Evolutionary conservation across 2,329 filamentous ascomycete species (phyloP).

Genomic region (Alternaria ventricosa): DNA sequence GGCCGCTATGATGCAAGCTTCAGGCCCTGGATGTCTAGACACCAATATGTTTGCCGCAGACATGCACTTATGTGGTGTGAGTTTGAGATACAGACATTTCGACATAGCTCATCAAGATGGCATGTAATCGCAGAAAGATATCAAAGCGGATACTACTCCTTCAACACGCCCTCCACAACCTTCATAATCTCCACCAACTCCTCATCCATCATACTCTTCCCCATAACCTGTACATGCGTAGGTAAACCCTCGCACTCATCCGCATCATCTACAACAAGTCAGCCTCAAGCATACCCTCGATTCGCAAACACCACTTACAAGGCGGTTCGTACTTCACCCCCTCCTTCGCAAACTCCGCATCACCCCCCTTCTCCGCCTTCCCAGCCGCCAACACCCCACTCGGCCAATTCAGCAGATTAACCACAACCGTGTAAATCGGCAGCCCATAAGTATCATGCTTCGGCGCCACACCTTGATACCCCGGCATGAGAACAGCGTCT

Average conservation of each 20-base stretch:
- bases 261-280: conserved; percentile 28
- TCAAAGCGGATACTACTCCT: not conserved
- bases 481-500: conserved; percentile 59
- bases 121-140: no score
- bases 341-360: conserved; percentile 42
- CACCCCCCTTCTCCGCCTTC: conserved; percentile 51
- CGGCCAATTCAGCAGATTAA: conserved; percentile 63
- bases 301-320: conserved; percentile 34
- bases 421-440: conserved; percentile 57
- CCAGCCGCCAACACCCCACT: conserved; percentile 58
- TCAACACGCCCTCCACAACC: conserved; percentile 34
- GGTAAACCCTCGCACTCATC: conserved; percentile 56
- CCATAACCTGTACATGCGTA: conserved; percentile 56
- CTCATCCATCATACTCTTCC: conserved; percentile 57
- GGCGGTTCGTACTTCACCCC: conserved; percentile 43
- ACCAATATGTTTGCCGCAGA: no score
- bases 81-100: no score
- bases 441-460: conserved; percentile 59
- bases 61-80: no score
- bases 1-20: not conserved
- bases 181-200: conserved; percentile 49
- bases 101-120: no score
- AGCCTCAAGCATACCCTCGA: not conserved
- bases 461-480: conserved; percentile 59
- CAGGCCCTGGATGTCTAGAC: no score